These are phyloP conservation scores for Dianthus caryophyllus DNA, from an alignment of 148 eudicot species.

Conservation along the genomic window DNA sequence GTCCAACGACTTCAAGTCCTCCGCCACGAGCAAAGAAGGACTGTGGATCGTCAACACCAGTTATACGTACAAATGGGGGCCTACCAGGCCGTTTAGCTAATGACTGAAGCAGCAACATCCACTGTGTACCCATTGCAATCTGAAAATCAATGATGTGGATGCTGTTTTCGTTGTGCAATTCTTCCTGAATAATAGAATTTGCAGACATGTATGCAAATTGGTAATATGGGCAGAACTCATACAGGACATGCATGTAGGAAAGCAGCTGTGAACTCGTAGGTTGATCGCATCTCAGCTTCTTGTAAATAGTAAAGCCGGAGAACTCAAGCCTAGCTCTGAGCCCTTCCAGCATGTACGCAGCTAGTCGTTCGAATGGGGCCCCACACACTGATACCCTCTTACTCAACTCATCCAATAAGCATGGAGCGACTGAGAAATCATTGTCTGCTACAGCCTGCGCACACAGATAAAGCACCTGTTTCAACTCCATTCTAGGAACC, in stretches of 20 bases:
- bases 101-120: slow-evolving; percentile 51
- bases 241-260: slow-evolving; percentile 71
- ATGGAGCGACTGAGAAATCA: slow-evolving; percentile 30
- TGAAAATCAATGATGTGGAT: slow-evolving; percentile 90
- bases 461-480: slow-evolving; percentile 50
- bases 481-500: slow-evolving; percentile 47
- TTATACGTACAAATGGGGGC: slow-evolving; percentile 65
- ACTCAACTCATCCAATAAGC: slow-evolving; percentile 49
- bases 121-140: slow-evolving; percentile 83
- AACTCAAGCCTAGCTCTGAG: slow-evolving; percentile 56
- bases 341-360: slow-evolving; percentile 89
- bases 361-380: slow-evolving; percentile 65
- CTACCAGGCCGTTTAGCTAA: slow-evolving; percentile 62
- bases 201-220: slow-evolving; percentile 70
- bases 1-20: slow-evolving; percentile 57
- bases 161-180: slow-evolving; percentile 46
- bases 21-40: slow-evolving; percentile 79
- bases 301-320: slow-evolving; percentile 72
- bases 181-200: slow-evolving; percentile 58
- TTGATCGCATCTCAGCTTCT: slow-evolving; percentile 67
- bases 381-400: slow-evolving; percentile 73
- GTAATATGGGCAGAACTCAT: slow-evolving; percentile 61
- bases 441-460: slow-evolving; percentile 59
- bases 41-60: slow-evolving; percentile 81
- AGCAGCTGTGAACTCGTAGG: slow-evolving; percentile 71